phyloP scores from a whole-genome alignment of 2,329 filamentous ascomycete genomes.

The Diplocarpon rosae region DNA sequence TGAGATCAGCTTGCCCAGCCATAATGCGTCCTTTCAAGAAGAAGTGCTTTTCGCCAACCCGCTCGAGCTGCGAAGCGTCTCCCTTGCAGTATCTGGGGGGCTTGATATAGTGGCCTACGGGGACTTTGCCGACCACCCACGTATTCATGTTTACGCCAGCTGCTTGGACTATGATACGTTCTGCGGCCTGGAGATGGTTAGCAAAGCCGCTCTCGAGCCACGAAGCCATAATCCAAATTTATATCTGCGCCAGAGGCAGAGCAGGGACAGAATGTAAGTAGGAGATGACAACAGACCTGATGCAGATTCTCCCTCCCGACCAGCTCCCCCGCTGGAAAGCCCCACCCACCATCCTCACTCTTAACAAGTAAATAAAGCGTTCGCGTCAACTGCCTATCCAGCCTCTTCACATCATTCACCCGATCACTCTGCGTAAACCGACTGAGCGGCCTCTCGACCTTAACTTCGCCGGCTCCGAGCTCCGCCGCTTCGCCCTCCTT shows the following conservation, averaged over 20 bases:
- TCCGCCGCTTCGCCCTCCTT: constrained; percentile 31
- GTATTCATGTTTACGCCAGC: constrained; percentile 97
- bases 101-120: constrained; percentile 66
- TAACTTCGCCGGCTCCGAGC: constrained; percentile 46
- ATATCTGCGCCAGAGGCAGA: too few species aligned
- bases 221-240: too few species aligned
- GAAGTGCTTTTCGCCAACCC: constrained; percentile 71
- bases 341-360: constrained; percentile 61
- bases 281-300: constrained; percentile 48
- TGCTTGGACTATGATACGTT: constrained; percentile 63
- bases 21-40: constrained; percentile 95
- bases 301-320: constrained; percentile 65
- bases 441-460: constrained; percentile 58
- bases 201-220: background rate
- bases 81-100: constrained; percentile 35
- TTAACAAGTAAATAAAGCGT: constrained; percentile 85
- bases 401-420: constrained; percentile 60
- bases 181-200: constrained; percentile 54
- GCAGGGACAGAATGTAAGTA: background rate
- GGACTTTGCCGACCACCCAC: constrained; percentile 87
- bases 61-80: constrained; percentile 22
- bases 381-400: constrained; percentile 69
- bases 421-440: constrained; percentile 70
- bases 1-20: constrained; percentile 84
- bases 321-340: constrained; percentile 66